These are phyloP conservation scores for Plasmodiophora brassicae DNA, from an alignment of 208 protist genomes.

Conservation along the genomic window DNA sequence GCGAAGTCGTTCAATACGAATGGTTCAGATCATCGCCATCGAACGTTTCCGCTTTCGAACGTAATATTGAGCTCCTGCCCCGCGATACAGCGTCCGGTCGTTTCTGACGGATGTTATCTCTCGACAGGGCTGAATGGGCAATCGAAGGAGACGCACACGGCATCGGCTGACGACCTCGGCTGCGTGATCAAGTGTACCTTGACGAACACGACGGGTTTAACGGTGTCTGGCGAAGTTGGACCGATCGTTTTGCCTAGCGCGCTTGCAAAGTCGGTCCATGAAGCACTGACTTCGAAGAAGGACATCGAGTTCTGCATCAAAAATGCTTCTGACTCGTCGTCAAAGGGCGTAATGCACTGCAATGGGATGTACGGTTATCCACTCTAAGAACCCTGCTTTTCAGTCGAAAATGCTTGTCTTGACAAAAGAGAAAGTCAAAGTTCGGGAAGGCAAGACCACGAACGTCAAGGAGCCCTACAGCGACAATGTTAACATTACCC, in stretches of 20 bases:
- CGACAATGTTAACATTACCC: neutral
- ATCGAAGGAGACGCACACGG: neutral
- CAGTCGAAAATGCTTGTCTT: neutral
- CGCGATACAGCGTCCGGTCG: no score
- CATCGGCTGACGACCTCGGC: neutral
- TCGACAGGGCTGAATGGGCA: neutral
- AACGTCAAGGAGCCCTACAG: neutral
- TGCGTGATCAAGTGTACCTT: neutral
- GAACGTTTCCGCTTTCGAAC: neutral
- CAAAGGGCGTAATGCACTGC: neutral
- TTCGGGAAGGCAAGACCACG: neutral
- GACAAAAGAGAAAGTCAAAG: neutral
- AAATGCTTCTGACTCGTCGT: neutral
- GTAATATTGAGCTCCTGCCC: neutral
- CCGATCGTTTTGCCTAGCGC: neutral
- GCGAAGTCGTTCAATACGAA: neutral
- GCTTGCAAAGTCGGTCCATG: neutral
- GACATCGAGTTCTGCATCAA: constrained; percentile 8
- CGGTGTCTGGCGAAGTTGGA: neutral
- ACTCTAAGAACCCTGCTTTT: neutral
- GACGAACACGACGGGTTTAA: neutral
- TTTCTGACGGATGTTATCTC: no score
- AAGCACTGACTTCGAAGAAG: neutral
- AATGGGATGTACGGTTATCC: neutral
- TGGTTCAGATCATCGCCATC: constrained; percentile 3